Conservation (phyloP, 345 rosid species). For the Geranium rotundifolium region DNA sequence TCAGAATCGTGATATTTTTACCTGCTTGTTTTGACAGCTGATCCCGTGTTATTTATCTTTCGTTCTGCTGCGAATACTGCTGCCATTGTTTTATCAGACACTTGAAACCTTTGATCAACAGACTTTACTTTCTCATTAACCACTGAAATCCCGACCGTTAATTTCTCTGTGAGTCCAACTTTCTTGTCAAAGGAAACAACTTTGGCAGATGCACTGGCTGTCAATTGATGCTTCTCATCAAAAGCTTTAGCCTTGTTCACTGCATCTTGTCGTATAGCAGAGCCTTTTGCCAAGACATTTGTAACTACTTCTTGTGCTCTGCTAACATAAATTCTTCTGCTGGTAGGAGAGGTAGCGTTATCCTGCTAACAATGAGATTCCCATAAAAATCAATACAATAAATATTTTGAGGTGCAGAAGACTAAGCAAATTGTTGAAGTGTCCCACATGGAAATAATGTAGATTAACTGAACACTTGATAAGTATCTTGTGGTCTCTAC, state of each 20-base stretch:
- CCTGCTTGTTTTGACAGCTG: slow-evolving; percentile 99
- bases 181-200: slow-evolving; percentile 66
- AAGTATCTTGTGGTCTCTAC: too few relatives aligned
- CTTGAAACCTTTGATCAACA: slow-evolving; percentile 89
- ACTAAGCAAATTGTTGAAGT: not conserved
- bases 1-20: slow-evolving; percentile 8
- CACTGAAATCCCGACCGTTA: slow-evolving; percentile 67
- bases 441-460: too few relatives aligned
- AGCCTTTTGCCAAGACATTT: slow-evolving; percentile 72
- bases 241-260: slow-evolving; percentile 89
- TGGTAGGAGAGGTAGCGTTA: slow-evolving; percentile 30
- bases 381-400: not conserved
- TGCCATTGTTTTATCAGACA: slow-evolving; percentile 95
- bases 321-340: slow-evolving; percentile 57
- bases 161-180: slow-evolving; percentile 77
- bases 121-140: slow-evolving; percentile 91
- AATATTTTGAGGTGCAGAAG: not conserved
- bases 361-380: slow-evolving; percentile 32
- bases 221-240: slow-evolving; percentile 74
- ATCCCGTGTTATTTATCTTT: slow-evolving; percentile 81
- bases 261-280: slow-evolving; percentile 84
- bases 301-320: slow-evolving; percentile 84
- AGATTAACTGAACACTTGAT: too few relatives aligned
- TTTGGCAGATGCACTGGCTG: slow-evolving; percentile 87
- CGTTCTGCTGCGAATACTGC: slow-evolving; percentile 92